Percentiles rank a stretch among this genome's conserved stretches.
Conservation (phyloP, 2,329 filamentous ascomycete species). For the Colletotrichum scovillei region DNA sequence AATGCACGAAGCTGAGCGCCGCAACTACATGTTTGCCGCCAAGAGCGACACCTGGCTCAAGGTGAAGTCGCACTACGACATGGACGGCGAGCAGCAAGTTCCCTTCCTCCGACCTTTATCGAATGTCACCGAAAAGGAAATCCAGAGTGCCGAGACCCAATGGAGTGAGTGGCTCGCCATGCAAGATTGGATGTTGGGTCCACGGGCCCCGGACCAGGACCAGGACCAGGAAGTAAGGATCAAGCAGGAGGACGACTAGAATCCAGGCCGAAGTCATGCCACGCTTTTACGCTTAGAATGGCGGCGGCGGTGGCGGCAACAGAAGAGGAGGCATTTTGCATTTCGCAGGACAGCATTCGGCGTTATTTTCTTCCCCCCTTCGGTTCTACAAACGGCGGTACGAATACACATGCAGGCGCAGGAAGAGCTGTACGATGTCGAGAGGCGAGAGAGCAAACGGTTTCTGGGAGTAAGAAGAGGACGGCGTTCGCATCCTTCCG, state of each 20-base stretch:
- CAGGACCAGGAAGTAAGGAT: constrained; percentile 27
- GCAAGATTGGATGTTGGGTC: constrained; percentile 99
- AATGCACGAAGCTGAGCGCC: constrained; percentile 87
- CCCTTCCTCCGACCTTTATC: constrained; percentile 90
- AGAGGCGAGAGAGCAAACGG: constrained; percentile 11
- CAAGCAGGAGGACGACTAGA: constrained; percentile 29
- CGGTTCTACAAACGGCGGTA: constrained; percentile 15
- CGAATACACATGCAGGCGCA: not conserved
- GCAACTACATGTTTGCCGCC: constrained; percentile 94
- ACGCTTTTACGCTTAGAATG: not conserved
- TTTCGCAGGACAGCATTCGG: constrained; percentile 14
- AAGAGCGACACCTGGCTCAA: constrained; percentile 92
- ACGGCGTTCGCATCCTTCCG: constrained; percentile 7
- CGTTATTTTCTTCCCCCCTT: not conserved
- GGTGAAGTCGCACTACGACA: constrained; percentile 92
- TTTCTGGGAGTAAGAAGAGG: constrained; percentile 2
- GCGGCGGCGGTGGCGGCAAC: not conserved
- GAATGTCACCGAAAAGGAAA: constrained; percentile 80
- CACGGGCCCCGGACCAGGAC: constrained; percentile 67
- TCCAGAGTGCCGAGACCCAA: constrained; percentile 81
- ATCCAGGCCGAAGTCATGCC: not conserved
- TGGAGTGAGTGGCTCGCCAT: constrained; percentile 98
- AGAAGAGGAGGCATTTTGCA: not conserved
- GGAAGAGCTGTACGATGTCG: constrained; percentile 27
- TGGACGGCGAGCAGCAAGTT: constrained; percentile 82